Percentiles rank a stretch among this genome's conserved stretches.
phyloP scores from a whole-genome alignment of 192 early-diverging fungal species.

The Entophlyctis luteolus region DNA sequence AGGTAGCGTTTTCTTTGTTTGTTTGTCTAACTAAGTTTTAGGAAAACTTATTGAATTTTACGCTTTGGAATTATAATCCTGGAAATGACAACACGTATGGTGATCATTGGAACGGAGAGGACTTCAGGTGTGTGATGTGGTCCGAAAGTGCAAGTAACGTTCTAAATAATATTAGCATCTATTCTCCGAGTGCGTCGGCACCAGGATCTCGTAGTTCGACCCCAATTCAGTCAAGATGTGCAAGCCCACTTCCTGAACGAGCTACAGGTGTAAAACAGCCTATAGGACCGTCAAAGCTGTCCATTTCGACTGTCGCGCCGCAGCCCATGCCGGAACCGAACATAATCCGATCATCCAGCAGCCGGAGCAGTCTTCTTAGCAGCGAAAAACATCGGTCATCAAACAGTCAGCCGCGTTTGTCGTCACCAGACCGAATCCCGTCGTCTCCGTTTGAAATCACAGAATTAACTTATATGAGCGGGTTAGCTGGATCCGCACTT shows the following conservation, averaged over 20 bases:
- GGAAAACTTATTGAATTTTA: conserved; percentile 71
- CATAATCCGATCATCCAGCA: background rate
- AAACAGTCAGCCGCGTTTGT: background rate
- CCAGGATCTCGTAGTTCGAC: background rate
- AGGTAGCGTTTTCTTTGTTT: conserved; percentile 31
- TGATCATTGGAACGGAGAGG: conserved; percentile 84
- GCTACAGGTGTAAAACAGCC: background rate
- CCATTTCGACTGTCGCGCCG: background rate
- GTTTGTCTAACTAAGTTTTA: background rate
- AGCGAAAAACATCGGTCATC: background rate
- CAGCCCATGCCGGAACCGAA: background rate
- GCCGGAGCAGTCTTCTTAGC: background rate
- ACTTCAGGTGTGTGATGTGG: conserved; percentile 45
- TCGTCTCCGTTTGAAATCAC: conserved; percentile 58
- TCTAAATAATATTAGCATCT: conserved; percentile 50
- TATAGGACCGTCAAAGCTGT: background rate
- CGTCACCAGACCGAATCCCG: conserved; percentile 26
- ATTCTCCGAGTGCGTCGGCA: background rate
- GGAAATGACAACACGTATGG: conserved; percentile 73
- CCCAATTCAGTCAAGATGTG: conserved; percentile 3
- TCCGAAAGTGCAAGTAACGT: conserved; percentile 28
- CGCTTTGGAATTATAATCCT: conserved; percentile 85
- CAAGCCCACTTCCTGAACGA: conserved; percentile 6
- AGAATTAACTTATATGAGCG: conserved; percentile 25
- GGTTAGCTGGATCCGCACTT: background rate